phyloP scores from a whole-genome alignment of 2,329 filamentous ascomycete species.

The Botrytis pseudocinerea region DNA sequence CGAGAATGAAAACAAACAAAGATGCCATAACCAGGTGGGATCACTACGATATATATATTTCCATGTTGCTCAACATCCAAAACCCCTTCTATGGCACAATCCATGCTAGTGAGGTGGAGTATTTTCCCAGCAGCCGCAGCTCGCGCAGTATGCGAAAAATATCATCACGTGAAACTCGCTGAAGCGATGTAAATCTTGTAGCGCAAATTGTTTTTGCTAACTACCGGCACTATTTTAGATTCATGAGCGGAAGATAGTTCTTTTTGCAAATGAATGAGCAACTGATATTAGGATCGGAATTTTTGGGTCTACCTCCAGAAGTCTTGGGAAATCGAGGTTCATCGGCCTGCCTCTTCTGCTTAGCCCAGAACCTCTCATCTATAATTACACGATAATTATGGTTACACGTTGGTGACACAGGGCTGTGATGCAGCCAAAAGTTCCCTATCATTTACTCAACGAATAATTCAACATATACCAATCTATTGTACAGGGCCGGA shows the following conservation, averaged over 20 bases:
- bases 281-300: not conserved
- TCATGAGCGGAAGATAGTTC: slow-evolving; percentile 7
- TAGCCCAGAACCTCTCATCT: not conserved
- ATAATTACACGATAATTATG: not conserved
- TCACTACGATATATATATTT: not conserved
- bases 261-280: not conserved
- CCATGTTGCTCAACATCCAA: slow-evolving; percentile 8
- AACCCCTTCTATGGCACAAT: slow-evolving; percentile 10
- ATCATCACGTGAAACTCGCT: slow-evolving; percentile 8
- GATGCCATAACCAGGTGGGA: not conserved
- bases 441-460: not conserved
- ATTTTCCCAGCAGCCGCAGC: slow-evolving; percentile 16
- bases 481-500: not conserved
- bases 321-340: not conserved
- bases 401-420: not conserved
- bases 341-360: not conserved
- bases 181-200: not conserved
- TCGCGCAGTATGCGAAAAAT: slow-evolving; percentile 10
- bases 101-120: slow-evolving; percentile 12
- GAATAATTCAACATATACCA: not conserved
- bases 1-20: not conserved
- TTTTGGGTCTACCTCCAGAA: not conserved
- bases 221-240: not conserved
- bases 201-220: not conserved
- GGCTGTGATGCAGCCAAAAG: not conserved